These are phyloP conservation scores for Chaetomium fimeti DNA, from an alignment of 495 filamentous ascomycete species.

Conservation along the genomic window DNA sequence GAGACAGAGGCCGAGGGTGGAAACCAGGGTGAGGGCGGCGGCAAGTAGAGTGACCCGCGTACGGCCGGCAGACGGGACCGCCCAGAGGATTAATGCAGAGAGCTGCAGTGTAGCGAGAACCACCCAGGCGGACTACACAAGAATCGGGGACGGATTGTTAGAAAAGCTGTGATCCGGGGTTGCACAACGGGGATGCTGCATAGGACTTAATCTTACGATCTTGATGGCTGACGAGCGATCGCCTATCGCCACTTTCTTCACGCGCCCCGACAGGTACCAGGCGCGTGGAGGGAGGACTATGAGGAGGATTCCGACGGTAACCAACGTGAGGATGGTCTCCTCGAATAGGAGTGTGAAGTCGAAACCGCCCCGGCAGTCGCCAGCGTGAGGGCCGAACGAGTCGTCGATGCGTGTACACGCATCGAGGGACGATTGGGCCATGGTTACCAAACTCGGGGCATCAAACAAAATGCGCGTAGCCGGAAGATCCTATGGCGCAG, in stretches of 20 bases:
- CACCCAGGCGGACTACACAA: conserved; percentile 46
- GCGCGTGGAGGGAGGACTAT: conserved; percentile 49
- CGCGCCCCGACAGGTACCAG: conserved; percentile 43
- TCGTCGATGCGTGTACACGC: conserved; percentile 24
- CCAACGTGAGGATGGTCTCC: conserved; percentile 51
- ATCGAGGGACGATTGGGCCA: conserved; percentile 8
- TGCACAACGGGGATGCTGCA: not conserved
- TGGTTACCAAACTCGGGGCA: not conserved
- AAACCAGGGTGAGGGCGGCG: conserved; percentile 45
- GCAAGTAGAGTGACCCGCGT: conserved; percentile 52
- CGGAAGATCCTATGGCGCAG: not conserved
- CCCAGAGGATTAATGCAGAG: conserved; percentile 51
- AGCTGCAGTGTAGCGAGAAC: conserved; percentile 47
- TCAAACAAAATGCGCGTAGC: not conserved
- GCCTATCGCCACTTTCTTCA: conserved; percentile 21
- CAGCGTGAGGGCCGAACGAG: conserved; percentile 35
- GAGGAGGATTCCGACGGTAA: conserved; percentile 48
- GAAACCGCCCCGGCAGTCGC: conserved; percentile 42
- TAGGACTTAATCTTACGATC: conserved; percentile 22
- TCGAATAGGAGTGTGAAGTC: conserved; percentile 62
- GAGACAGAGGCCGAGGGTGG: conserved; percentile 32
- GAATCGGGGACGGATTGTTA: not conserved
- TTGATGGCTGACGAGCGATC: conserved; percentile 22
- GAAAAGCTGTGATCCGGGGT: not conserved
- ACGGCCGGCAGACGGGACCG: conserved; percentile 33